Evolutionary conservation across 1,139 yeast species (phyloP).

Genomic region (Candida mesenterica): DNA sequence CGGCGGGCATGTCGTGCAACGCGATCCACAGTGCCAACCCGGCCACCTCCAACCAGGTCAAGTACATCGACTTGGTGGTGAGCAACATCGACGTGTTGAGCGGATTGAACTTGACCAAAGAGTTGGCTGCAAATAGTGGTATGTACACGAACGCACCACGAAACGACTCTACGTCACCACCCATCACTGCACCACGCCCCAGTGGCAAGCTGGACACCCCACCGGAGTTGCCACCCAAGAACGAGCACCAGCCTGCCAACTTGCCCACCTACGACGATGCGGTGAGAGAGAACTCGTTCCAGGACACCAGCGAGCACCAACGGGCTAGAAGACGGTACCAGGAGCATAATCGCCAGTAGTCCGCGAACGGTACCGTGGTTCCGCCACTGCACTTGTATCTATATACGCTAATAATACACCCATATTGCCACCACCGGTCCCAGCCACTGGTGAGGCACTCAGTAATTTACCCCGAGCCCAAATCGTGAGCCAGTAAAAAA

Average conservation of each 20-base stretch:
- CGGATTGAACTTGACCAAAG: conserved; percentile 33
- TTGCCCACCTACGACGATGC: conserved; percentile 9
- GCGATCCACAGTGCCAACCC: conserved; percentile 3
- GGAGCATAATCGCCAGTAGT: not conserved
- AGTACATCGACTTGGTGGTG: conserved; percentile 28
- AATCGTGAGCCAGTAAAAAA: conserved; percentile 1
- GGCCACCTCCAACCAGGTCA: conserved; percentile 21
- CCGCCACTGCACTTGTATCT: no score
- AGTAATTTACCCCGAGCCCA: no score
- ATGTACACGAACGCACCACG: conserved; percentile 10
- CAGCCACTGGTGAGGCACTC: no score
- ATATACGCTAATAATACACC: no score
- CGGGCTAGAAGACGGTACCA: conserved; percentile 37
- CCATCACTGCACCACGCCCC: not conserved
- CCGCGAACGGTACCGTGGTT: no score
- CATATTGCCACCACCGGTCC: no score
- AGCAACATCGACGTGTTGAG: conserved; percentile 39
- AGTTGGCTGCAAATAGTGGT: conserved; percentile 8
- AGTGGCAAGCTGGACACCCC: not conserved
- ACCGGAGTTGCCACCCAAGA: conserved; percentile 1
- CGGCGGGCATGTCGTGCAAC: conserved; percentile 41
- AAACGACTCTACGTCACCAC: conserved; percentile 1
- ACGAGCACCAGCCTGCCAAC: conserved; percentile 1
- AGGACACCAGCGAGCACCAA: conserved; percentile 13
- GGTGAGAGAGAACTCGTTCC: conserved; percentile 10